Percentiles rank a stretch among this genome's conserved stretches.
Evolutionary conservation across 1,284 basidiomycete species (phyloP).

Genomic region (Moesziomyces sp.): DNA sequence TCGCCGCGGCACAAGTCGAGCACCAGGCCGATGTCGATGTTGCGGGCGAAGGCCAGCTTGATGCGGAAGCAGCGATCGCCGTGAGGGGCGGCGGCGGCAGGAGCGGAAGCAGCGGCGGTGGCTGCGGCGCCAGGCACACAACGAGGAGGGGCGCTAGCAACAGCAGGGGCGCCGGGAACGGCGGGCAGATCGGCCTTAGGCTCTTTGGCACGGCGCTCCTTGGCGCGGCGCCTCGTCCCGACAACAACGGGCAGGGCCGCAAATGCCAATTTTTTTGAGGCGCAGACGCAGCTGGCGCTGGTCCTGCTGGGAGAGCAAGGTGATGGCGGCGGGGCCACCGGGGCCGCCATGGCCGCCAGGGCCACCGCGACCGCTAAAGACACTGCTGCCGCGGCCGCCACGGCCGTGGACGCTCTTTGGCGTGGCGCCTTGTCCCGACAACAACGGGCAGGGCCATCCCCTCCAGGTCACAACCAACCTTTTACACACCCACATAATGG

Average conservation of each 20-base stretch:
- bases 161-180: conserved; percentile 20
- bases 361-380: conserved; percentile 34
- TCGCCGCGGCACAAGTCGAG: conserved; percentile 35
- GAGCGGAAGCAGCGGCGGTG: too few species aligned
- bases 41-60: conserved; percentile 26
- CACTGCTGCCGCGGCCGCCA: conserved; percentile 26
- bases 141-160: conserved; percentile 7
- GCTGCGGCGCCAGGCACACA: conserved; percentile 1
- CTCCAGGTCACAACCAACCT: too few species aligned
- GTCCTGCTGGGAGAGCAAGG: conserved; percentile 20
- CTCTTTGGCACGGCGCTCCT: too few species aligned
- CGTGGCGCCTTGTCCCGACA: too few species aligned
- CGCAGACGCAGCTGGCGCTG: conserved; percentile 48
- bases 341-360: conserved; percentile 42
- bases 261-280: conserved; percentile 39
- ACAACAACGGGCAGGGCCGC: too few species aligned
- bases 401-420: too few species aligned
- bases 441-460: too few species aligned
- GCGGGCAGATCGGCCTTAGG: conserved; percentile 18
- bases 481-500: too few species aligned
- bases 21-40: conserved; percentile 32
- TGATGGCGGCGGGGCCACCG: conserved; percentile 17
- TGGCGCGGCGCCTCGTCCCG: too few species aligned
- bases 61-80: conserved; percentile 32
- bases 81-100: neutral